These are phyloP conservation scores for Isabelozyma rhagii DNA, from an alignment of 805 yeast species.

Conservation along the genomic window DNA sequence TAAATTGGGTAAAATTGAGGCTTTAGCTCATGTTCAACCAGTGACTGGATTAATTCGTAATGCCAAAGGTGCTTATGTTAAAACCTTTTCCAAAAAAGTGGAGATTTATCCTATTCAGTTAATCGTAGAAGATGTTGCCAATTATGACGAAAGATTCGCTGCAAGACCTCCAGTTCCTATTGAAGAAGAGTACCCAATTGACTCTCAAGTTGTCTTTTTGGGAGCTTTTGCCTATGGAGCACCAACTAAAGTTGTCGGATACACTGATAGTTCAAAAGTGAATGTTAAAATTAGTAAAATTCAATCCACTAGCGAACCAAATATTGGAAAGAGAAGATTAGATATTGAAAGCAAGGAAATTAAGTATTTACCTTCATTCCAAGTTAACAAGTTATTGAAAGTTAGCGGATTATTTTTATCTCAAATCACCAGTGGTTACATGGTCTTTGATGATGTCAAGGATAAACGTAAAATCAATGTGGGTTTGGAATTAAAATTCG, in stretches of 20 bases:
- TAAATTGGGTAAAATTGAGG: slow-evolving; percentile 48
- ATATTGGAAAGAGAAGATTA: slow-evolving; percentile 61
- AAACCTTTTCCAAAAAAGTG: slow-evolving; percentile 56
- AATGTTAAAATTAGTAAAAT: slow-evolving; percentile 48
- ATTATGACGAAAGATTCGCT: slow-evolving; percentile 69
- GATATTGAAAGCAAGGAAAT: slow-evolving; percentile 52
- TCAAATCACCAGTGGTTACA: slow-evolving; percentile 69
- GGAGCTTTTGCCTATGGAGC: slow-evolving; percentile 90
- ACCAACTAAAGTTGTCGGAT: slow-evolving; percentile 64
- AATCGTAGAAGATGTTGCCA: slow-evolving; percentile 68
- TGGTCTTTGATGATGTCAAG: slow-evolving; percentile 47
- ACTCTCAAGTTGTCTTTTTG: slow-evolving; percentile 68
- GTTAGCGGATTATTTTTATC: slow-evolving; percentile 68
- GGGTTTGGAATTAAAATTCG: slow-evolving; percentile 84
- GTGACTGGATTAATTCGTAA: slow-evolving; percentile 76
- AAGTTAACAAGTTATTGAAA: slow-evolving; percentile 55
- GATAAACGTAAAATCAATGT: slow-evolving; percentile 54
- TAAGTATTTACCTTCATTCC: slow-evolving; percentile 62
- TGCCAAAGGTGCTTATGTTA: slow-evolving; percentile 68
- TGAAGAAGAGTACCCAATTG: slow-evolving; percentile 76
- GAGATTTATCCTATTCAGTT: slow-evolving; percentile 74
- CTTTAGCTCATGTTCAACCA: slow-evolving; percentile 66
- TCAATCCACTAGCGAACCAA: slow-evolving; percentile 51
- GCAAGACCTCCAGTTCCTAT: slow-evolving; percentile 76
- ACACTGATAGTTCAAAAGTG: slow-evolving; percentile 42